Conservation (phyloP, 306 rosid genomes). For the Rubus idaeus region DNA sequence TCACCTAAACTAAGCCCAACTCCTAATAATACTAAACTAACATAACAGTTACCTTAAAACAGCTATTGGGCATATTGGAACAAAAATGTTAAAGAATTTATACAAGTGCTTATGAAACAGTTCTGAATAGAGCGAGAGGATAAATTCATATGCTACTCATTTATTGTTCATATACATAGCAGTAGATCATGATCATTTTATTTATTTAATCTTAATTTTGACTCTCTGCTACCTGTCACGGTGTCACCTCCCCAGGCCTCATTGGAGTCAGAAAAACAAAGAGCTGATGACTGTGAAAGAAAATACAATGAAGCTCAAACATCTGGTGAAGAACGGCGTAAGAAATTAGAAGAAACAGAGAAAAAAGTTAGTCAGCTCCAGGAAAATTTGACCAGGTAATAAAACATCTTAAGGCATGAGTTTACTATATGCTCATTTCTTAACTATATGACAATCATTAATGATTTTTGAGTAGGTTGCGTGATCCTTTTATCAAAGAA, state of each 20-base stretch:
- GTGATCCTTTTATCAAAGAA: neutral
- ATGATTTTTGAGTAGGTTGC: neutral
- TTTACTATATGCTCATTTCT: neutral
- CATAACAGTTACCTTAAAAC: neutral
- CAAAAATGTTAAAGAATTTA: neutral
- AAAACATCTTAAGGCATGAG: conserved; percentile 27
- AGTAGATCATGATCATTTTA: conserved; percentile 19
- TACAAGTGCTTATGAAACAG: neutral
- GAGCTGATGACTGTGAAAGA: conserved; percentile 55
- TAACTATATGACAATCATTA: neutral
- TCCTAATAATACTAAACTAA: neutral
- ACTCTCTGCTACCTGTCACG: conserved; percentile 15
- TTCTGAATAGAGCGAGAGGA: neutral
- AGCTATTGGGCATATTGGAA: neutral
- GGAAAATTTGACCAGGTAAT: conserved; percentile 74
- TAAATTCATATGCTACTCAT: neutral
- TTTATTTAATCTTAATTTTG: conserved; percentile 25
- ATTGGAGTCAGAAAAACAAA: conserved; percentile 56
- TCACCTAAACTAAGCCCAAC: neutral
- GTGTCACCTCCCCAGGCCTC: conserved; percentile 31
- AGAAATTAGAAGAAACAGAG: conserved; percentile 68
- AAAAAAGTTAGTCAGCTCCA: conserved; percentile 70
- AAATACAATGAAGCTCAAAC: conserved; percentile 62
- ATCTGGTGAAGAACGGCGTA: conserved; percentile 40
- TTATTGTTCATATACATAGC: conserved; percentile 13